Evolutionary conservation across 2,329 filamentous ascomycete genomes (phyloP).

Genomic region (Coniella lustricola): DNA sequence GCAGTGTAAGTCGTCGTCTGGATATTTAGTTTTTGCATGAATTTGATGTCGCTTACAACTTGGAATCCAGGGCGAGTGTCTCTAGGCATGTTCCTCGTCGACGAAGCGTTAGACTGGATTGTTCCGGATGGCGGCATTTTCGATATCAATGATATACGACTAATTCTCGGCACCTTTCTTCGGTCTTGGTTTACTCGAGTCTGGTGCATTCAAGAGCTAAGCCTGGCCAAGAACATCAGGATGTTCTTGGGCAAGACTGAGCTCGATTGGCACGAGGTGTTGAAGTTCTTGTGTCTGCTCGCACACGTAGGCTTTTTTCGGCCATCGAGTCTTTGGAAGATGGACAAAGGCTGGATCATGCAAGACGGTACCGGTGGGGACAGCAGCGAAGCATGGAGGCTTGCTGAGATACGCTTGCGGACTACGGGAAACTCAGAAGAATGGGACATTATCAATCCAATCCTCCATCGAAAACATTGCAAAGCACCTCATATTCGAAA

Average conservation of each 20-base stretch:
- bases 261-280: neutral
- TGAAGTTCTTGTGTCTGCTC: neutral
- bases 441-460: neutral
- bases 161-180: neutral
- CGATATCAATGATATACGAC: neutral
- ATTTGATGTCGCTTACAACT: too few relatives aligned
- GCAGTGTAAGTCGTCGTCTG: too few relatives aligned
- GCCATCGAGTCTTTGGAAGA: neutral
- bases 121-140: neutral
- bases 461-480: neutral
- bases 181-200: neutral
- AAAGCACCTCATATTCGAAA: neutral
- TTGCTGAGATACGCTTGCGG: slow-evolving; percentile 4
- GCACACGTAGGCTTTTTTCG: neutral
- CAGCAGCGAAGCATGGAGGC: slow-evolving; percentile 8
- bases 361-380: slow-evolving; percentile 4
- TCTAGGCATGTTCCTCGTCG: neutral
- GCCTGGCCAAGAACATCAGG: neutral
- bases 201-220: neutral
- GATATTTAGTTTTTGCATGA: too few relatives aligned
- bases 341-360: neutral
- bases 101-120: neutral
- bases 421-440: neutral
- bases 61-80: too few relatives aligned
- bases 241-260: neutral